Conservation (phyloP, 768 basidiomycete species). For the Phaeotremella fagi region DNA sequence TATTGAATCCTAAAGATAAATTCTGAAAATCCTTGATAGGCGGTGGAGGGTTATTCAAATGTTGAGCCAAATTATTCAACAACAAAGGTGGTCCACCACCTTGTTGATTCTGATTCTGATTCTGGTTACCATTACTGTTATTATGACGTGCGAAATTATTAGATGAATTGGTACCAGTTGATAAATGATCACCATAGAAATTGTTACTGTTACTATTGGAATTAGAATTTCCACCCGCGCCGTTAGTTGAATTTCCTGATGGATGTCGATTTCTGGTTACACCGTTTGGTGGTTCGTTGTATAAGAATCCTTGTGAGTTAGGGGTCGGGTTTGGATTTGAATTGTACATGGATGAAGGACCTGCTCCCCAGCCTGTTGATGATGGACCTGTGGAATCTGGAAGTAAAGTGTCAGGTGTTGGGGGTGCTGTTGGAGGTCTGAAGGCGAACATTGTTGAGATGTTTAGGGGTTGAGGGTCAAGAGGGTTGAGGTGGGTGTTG, state of each 20-base stretch:
- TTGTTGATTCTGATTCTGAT: neutral
- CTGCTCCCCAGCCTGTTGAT: neutral
- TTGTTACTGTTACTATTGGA: neutral
- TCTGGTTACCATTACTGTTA: neutral
- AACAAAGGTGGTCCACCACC: constrained; percentile 23
- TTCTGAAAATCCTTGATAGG: no score
- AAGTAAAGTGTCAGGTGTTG: constrained; percentile 16
- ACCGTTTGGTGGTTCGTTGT: neutral
- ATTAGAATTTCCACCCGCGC: neutral
- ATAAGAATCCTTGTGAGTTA: neutral
- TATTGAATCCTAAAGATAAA: constrained; percentile 7
- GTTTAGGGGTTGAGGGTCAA: no score
- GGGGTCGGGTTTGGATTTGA: no score
- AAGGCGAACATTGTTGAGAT: neutral
- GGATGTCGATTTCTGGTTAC: neutral
- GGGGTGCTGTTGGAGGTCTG: constrained; percentile 20
- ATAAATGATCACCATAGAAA: neutral
- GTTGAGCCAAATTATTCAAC: constrained; percentile 40
- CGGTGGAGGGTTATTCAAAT: constrained; percentile 47
- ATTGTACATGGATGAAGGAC: neutral
- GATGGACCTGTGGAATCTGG: constrained; percentile 4
- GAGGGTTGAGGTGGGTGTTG: no score
- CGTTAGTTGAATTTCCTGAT: neutral
- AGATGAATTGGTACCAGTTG: neutral
- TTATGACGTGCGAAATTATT: neutral